phyloP scores from a whole-genome alignment of 805 yeast species.

The Kuraishia capsulata region DNA sequence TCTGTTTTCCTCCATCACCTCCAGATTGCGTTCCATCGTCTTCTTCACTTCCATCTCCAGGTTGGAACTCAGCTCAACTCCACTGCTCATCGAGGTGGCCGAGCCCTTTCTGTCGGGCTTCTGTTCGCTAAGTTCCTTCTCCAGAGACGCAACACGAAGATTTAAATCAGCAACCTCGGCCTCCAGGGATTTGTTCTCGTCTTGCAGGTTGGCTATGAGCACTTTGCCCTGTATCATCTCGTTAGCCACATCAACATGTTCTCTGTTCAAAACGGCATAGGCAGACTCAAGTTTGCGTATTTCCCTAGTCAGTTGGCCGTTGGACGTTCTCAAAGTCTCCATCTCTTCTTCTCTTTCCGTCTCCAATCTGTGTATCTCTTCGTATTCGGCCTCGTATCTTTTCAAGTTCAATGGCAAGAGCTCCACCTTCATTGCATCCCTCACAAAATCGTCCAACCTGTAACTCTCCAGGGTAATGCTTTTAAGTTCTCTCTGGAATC shows the following conservation, averaged over 20 bases:
- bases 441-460: conserved; percentile 64
- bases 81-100: conserved; percentile 12
- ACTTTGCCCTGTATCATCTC: conserved; percentile 77
- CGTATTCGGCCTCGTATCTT: conserved; percentile 67
- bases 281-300: conserved; percentile 65
- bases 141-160: conserved; percentile 26
- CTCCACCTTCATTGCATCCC: conserved; percentile 67
- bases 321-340: conserved; percentile 47
- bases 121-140: conserved; percentile 20
- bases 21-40: conserved; percentile 52
- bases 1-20: conserved; percentile 58
- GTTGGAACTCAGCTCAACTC: conserved; percentile 16
- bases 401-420: conserved; percentile 65
- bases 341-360: conserved; percentile 55
- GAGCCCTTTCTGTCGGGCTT: conserved; percentile 11
- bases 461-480: conserved; percentile 26
- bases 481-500: conserved; percentile 5
- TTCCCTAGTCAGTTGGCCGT: conserved; percentile 66
- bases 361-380: conserved; percentile 62
- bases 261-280: conserved; percentile 61
- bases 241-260: conserved; percentile 82
- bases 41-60: conserved; percentile 43
- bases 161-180: conserved; percentile 38
- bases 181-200: conserved; percentile 59
- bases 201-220: conserved; percentile 61